A percentile compares a stretch with the other conserved stretches of the same genome.
These are phyloP conservation scores for Aspergillus puulaauensis DNA, from an alignment of 2,329 filamentous ascomycete genomes.

Conservation along the genomic window DNA sequence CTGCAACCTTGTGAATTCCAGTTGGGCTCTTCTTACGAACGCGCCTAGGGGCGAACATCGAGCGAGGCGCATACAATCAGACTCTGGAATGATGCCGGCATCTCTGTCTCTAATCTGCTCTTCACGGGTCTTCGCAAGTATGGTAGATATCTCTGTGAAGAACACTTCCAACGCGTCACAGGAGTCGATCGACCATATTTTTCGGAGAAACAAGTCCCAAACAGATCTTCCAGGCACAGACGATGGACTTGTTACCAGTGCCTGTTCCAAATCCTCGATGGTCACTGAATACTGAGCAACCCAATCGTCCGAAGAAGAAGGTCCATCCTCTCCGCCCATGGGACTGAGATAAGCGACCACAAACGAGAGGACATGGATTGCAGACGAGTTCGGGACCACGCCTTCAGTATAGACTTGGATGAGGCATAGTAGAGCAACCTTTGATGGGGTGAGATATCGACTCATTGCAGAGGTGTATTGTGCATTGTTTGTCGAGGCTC, in stretches of 20 bases:
- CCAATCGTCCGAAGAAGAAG: constrained; percentile 22
- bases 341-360: constrained; percentile 68
- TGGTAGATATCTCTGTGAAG: constrained; percentile 59
- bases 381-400: constrained; percentile 66
- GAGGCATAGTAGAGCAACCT: constrained; percentile 77
- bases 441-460: constrained; percentile 84
- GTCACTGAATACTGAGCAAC: constrained; percentile 34
- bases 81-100: constrained; percentile 49
- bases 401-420: constrained; percentile 78
- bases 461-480: constrained; percentile 55
- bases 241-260: constrained; percentile 47
- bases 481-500: constrained; percentile 1
- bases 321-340: constrained; percentile 31
- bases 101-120: constrained; percentile 59
- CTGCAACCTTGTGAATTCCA: constrained; percentile 77
- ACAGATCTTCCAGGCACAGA: constrained; percentile 72
- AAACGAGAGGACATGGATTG: constrained; percentile 75
- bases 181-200: constrained; percentile 80
- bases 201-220: constrained; percentile 82
- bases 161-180: constrained; percentile 78
- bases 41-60: constrained; percentile 76
- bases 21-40: constrained; percentile 72
- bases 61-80: constrained; percentile 61
- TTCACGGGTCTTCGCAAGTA: constrained; percentile 64
- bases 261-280: constrained; percentile 50